A percentile compares a stretch with the other conserved stretches of the same genome.
These are phyloP conservation scores for Colletotrichum eleusines DNA, from an alignment of 2,329 filamentous ascomycete genomes.

Conservation along the genomic window DNA sequence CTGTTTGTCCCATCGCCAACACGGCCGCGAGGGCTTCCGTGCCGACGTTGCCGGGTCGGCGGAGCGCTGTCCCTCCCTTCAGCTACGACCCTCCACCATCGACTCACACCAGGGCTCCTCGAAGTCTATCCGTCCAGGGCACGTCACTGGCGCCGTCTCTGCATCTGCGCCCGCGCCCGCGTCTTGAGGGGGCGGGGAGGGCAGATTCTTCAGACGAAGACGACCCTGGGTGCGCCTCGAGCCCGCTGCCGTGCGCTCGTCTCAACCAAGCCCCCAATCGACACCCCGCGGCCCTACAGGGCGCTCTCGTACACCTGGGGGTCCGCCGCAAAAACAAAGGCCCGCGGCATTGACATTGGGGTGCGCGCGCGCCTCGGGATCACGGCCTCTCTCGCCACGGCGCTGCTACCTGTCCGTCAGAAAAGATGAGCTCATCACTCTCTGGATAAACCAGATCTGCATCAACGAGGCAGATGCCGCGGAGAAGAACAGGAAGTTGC, in stretches of 20 bases:
- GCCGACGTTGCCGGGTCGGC: slow-evolving; percentile 18
- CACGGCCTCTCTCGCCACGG: slow-evolving; percentile 38
- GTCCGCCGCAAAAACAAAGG: slow-evolving; percentile 27
- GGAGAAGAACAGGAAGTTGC: slow-evolving; percentile 54
- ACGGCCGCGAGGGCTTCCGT: slow-evolving; percentile 33
- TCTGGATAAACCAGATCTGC: slow-evolving; percentile 58
- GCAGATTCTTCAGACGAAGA: slow-evolving; percentile 15
- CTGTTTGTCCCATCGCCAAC: neutral
- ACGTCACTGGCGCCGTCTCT: neutral
- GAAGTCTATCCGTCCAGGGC: slow-evolving; percentile 23
- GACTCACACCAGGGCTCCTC: slow-evolving; percentile 38
- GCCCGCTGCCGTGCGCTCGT: slow-evolving; percentile 29
- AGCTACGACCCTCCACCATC: slow-evolving; percentile 28
- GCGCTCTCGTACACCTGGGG: slow-evolving; percentile 48
- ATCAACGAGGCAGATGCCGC: slow-evolving; percentile 54
- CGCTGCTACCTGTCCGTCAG: slow-evolving; percentile 29
- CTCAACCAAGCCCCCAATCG: slow-evolving; percentile 23
- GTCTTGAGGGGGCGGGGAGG: no score
- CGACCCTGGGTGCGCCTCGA: neutral
- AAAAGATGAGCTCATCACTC: slow-evolving; percentile 26
- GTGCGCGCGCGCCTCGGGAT: slow-evolving; percentile 21
- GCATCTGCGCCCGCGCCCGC: slow-evolving; percentile 3
- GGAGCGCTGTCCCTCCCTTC: slow-evolving; percentile 5
- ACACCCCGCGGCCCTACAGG: slow-evolving; percentile 41
- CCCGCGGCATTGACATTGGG: slow-evolving; percentile 23